Evolutionary conservation across 805 yeast species (phyloP), one percentile per base, ranked within the genome.

Genomic region (Starmerella davenportii): DNA sequence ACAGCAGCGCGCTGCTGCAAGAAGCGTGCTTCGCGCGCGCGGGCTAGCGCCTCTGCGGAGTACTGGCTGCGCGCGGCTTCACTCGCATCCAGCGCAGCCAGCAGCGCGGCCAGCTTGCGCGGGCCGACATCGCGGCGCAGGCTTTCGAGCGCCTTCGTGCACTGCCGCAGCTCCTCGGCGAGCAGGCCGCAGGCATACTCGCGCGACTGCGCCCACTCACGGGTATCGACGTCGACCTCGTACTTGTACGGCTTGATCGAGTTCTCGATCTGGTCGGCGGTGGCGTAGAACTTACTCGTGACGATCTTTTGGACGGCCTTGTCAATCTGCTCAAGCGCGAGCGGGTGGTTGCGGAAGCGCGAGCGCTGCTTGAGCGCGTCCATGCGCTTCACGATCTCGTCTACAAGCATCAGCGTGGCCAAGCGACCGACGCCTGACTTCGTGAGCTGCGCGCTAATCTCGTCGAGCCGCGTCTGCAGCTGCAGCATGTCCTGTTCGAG

Each of bases 231-330:
- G 53, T 90, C 99, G 43, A 90, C 85, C 53, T 90, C 99, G 56
- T 87, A 90, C 61, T 90, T 90, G 63, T 78, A 90, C 2, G 99
- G 99, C 56, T 90, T 90, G 52, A 90, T 87, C 61, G 96, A 85
- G 58, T 92, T 90, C 53, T 90, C 99, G 5, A 90, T 96, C 57
- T 90, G 99, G 56, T 92, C 99, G 0, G 98, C 93, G 0, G 98
- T 87, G 1, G 93, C 76, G 46, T 75, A 80, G 55, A 70, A 90
- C 46, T 87, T 73, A 21, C 79, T 62, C 45, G 75, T 75, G 44
- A 90, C 63, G 5, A 90, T 93, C 19, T 74, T 64, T 24, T 70
- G 67, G 0, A 95, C 93, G 2, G 95, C 93, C 30, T 82, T 93
- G 38, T 69, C 71, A 8, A 90, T 84, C 2, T 81, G 76, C 32